Evolutionary conservation across 176 grass and related monocot species (phyloP).

Genomic region (Stipa capillata): DNA sequence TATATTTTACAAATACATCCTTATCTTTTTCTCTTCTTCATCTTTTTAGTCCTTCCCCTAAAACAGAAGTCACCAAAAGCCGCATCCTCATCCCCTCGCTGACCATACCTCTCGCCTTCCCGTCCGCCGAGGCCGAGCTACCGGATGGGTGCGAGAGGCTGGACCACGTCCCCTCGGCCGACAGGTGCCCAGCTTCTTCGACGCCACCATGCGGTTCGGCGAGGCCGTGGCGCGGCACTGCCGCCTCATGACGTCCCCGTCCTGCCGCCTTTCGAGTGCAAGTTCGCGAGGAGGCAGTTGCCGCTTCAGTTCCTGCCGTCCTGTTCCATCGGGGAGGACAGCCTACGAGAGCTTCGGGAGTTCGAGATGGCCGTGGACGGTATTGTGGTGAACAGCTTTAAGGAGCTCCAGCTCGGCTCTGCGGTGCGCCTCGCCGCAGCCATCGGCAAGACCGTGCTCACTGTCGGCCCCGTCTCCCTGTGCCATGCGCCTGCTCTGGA

Average conservation of each 20-base stretch:
- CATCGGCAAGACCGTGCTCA: too few species aligned
- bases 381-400: conserved; percentile 54
- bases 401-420: conserved; percentile 27
- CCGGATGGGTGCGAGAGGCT: conserved; percentile 38
- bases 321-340: background rate
- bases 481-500: background rate
- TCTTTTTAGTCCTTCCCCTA: too few species aligned
- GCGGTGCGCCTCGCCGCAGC: conserved; percentile 10
- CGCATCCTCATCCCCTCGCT: too few species aligned
- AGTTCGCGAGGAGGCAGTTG: too few species aligned
- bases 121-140: conserved; percentile 24
- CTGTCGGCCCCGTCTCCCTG: conserved; percentile 40
- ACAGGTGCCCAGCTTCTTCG: conserved; percentile 17
- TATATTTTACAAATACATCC: too few species aligned
- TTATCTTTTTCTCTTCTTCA: too few species aligned
- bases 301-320: too few species aligned
- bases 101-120: too few species aligned
- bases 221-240: conserved; percentile 28
- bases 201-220: conserved; percentile 1
- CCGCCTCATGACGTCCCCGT: too few species aligned
- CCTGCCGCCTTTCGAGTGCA: too few species aligned
- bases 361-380: too few species aligned
- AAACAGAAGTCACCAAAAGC: too few species aligned
- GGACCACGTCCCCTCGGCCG: background rate
- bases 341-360: background rate